Evolutionary conservation across 805 yeast species (phyloP).

Genomic region (Metschnikowia peoriensis): DNA sequence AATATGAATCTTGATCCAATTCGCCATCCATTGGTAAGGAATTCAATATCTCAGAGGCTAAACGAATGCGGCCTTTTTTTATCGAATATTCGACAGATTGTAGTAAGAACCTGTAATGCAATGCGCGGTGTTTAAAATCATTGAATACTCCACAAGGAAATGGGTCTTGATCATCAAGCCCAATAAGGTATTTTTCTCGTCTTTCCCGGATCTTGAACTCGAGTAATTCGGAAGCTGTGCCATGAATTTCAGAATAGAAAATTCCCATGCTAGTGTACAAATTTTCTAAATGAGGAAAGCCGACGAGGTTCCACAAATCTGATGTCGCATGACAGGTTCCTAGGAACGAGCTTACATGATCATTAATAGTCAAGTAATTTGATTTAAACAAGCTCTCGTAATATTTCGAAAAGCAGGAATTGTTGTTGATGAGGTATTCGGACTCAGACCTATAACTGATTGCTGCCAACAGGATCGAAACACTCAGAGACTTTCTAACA

Average conservation of each 20-base stretch:
- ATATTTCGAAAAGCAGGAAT: slow-evolving; percentile 44
- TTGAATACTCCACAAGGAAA: slow-evolving; percentile 13
- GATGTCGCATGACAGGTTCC: slow-evolving; percentile 46
- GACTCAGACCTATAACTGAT: slow-evolving; percentile 68
- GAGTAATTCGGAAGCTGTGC: slow-evolving; percentile 10
- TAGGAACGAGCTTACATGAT: slow-evolving; percentile 41
- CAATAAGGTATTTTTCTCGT: slow-evolving; percentile 21
- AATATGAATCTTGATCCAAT: slow-evolving; percentile 7
- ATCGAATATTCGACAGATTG: slow-evolving; percentile 37
- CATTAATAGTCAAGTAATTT: slow-evolving; percentile 52
- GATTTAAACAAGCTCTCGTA: slow-evolving; percentile 60
- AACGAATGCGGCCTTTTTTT: slow-evolving; percentile 35
- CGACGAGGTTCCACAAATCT: slow-evolving; percentile 52
- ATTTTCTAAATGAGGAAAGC: slow-evolving; percentile 45
- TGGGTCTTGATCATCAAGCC: not conserved
- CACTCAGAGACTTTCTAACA: slow-evolving; percentile 51
- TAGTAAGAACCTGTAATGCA: slow-evolving; percentile 41
- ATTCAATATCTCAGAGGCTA: slow-evolving; percentile 36
- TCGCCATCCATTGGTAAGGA: slow-evolving; percentile 24
- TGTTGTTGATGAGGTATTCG: slow-evolving; percentile 50
- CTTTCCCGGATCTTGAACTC: slow-evolving; percentile 36
- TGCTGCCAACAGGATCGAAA: slow-evolving; percentile 50
- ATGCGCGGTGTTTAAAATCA: slow-evolving; percentile 38
- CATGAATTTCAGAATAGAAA: slow-evolving; percentile 34
- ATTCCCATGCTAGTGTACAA: slow-evolving; percentile 48